phyloP scores from a whole-genome alignment of 306 rosid species.

The Casuarina glauca region DNA sequence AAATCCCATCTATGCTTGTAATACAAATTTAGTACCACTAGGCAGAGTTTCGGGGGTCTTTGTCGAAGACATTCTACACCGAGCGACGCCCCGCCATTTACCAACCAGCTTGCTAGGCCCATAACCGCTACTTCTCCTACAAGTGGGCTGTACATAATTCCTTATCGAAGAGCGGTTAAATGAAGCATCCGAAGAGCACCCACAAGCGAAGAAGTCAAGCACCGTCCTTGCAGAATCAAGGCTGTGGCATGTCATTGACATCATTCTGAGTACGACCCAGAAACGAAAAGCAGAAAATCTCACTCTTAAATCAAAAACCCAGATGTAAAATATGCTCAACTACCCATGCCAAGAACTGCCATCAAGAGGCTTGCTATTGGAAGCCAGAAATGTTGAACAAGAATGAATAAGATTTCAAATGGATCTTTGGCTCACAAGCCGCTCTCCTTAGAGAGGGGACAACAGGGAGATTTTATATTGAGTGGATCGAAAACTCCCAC shows the following conservation, averaged over 20 bases:
- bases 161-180: conserved; percentile 51
- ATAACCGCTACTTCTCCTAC: conserved; percentile 42
- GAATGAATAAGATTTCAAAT: background rate
- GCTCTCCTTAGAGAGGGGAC: conserved; percentile 22
- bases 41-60: conserved; percentile 51
- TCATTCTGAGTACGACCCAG: conserved; percentile 65
- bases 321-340: conserved; percentile 37
- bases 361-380: conserved; percentile 28
- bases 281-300: conserved; percentile 29
- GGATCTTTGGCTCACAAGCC: conserved; percentile 34
- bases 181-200: conserved; percentile 73
- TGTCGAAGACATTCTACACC: conserved; percentile 69
- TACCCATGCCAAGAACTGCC: conserved; percentile 28
- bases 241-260: conserved; percentile 66
- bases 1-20: conserved; percentile 22
- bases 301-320: conserved; percentile 43
- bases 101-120: conserved; percentile 44
- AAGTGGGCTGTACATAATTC: conserved; percentile 42
- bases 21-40: conserved; percentile 37
- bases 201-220: conserved; percentile 66
- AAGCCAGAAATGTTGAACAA: conserved; percentile 1
- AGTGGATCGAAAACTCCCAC: conserved; percentile 83
- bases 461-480: conserved; percentile 41
- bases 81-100: conserved; percentile 43
- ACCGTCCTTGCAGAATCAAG: conserved; percentile 67